Evolutionary conservation across 139 green algal species (phyloP).

Genomic region (Volvox africanus): DNA sequence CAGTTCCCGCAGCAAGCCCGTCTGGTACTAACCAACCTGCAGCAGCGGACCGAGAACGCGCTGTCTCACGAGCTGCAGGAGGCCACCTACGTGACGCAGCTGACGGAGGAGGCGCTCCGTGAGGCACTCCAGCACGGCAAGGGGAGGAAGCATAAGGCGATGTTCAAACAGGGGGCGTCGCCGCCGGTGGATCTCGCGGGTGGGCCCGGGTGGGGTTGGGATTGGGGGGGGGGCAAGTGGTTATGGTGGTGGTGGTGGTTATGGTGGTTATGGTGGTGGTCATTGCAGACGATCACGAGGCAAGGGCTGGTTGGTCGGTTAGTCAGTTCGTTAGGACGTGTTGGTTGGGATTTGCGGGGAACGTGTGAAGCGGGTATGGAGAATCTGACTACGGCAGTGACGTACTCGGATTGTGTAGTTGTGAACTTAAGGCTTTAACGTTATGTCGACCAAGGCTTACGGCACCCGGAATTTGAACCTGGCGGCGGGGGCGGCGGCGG

Average conservation of each 20-base stretch:
- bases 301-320: too few relatives aligned
- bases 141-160: neutral
- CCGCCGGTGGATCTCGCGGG: neutral
- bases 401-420: too few relatives aligned
- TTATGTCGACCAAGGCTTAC: too few relatives aligned
- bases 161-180: neutral
- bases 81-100: neutral
- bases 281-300: too few relatives aligned
- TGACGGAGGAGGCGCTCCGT: slow-evolving; percentile 7
- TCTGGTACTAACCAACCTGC: slow-evolving; percentile 74
- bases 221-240: neutral
- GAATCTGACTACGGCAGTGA: too few relatives aligned
- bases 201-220: neutral
- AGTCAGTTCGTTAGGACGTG: too few relatives aligned
- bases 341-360: too few relatives aligned
- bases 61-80: neutral
- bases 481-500: too few relatives aligned
- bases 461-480: too few relatives aligned
- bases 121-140: neutral
- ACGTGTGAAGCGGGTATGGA: too few relatives aligned
- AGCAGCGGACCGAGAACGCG: neutral
- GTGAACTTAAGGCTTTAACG: too few relatives aligned
- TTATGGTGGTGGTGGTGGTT: neutral
- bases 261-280: too few relatives aligned
- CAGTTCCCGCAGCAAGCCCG: slow-evolving; percentile 67